Evolutionary conservation across 2,329 filamentous ascomycete genomes (phyloP).

Genomic region (Berkeleyomyces rouxiae): DNA sequence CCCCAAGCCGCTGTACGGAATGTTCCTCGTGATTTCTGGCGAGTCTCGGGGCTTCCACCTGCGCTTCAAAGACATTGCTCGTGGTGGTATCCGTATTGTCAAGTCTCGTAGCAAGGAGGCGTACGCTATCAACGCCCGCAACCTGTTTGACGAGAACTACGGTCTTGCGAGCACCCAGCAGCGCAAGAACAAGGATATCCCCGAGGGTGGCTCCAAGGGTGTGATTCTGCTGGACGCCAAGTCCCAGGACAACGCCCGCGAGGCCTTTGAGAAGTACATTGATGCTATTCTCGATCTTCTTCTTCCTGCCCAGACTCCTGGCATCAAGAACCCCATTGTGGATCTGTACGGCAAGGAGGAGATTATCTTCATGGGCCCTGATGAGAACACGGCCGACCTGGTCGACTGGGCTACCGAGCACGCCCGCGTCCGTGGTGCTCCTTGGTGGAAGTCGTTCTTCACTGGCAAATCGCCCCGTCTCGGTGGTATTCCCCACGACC

Average conservation of each 20-base stretch:
- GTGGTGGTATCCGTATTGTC: slow-evolving; percentile 94
- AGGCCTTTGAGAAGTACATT: slow-evolving; percentile 98
- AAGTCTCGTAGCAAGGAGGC: slow-evolving; percentile 94
- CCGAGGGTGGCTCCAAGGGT: slow-evolving; percentile 94
- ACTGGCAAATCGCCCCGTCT: slow-evolving; percentile 94
- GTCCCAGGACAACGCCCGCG: slow-evolving; percentile 80
- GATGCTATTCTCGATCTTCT: slow-evolving; percentile 95
- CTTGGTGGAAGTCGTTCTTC: slow-evolving; percentile 99
- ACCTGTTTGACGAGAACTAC: slow-evolving; percentile 97
- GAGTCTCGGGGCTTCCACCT: slow-evolving; percentile 96
- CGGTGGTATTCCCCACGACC: slow-evolving; percentile 89
- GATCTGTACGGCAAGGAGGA: slow-evolving; percentile 90
- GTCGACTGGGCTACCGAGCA: slow-evolving; percentile 99
- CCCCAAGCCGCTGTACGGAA: slow-evolving; percentile 82
- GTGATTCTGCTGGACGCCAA: slow-evolving; percentile 87
- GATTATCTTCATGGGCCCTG: slow-evolving; percentile 95
- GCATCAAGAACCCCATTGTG: slow-evolving; percentile 97
- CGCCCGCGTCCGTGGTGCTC: slow-evolving; percentile 68
- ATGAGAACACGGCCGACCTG: slow-evolving; percentile 94
- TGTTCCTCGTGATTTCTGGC: slow-evolving; percentile 96
- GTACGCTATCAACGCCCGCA: slow-evolving; percentile 89
- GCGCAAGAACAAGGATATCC: slow-evolving; percentile 99
- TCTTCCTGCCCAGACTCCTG: slow-evolving; percentile 73
- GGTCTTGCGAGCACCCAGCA: slow-evolving; percentile 96
- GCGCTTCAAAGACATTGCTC: slow-evolving; percentile 90